Percentiles rank a stretch among this genome's conserved stretches.
Conservation (phyloP, 1,284 basidiomycete genomes). For the Naganishia sp. region DNA sequence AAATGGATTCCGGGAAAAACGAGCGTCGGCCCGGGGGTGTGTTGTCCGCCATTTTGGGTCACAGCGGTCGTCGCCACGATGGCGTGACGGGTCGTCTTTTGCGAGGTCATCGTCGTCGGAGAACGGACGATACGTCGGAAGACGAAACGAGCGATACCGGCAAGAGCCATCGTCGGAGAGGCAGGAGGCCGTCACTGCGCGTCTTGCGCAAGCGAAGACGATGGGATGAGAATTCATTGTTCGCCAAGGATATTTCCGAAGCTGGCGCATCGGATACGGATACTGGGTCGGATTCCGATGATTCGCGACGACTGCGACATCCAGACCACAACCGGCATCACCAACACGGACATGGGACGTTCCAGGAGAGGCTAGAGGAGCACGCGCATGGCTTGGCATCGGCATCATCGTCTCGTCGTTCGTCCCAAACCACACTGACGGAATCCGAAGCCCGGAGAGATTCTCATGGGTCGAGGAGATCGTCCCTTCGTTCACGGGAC, state of each 20-base stretch:
- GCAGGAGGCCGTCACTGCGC: constrained; percentile 12
- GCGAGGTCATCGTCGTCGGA: constrained; percentile 2
- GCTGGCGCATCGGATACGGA: constrained; percentile 1
- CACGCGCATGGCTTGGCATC: constrained; percentile 13
- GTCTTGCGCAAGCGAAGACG: constrained; percentile 6
- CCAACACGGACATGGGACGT: neutral
- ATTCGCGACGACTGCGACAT: neutral
- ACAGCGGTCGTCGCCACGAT: neutral
- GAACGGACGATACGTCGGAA: neutral
- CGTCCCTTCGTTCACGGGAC: constrained; percentile 18
- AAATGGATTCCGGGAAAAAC: neutral
- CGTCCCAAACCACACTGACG: constrained; percentile 15
- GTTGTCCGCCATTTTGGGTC: constrained; percentile 3
- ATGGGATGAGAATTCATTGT: constrained; percentile 16
- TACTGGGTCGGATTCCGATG: neutral
- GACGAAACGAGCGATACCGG: neutral
- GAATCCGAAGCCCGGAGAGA: constrained; percentile 2
- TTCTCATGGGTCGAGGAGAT: constrained; percentile 10
- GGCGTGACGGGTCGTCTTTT: constrained; percentile 1
- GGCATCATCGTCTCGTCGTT: constrained; percentile 26
- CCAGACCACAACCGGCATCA: neutral
- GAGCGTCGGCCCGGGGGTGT: neutral
- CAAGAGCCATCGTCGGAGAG: neutral
- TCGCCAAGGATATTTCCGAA: neutral
- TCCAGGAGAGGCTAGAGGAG: constrained; percentile 2